These are phyloP conservation scores for Fraxinus sp. DNA, from an alignment of 305 asterid genomes.

Conservation along the genomic window DNA sequence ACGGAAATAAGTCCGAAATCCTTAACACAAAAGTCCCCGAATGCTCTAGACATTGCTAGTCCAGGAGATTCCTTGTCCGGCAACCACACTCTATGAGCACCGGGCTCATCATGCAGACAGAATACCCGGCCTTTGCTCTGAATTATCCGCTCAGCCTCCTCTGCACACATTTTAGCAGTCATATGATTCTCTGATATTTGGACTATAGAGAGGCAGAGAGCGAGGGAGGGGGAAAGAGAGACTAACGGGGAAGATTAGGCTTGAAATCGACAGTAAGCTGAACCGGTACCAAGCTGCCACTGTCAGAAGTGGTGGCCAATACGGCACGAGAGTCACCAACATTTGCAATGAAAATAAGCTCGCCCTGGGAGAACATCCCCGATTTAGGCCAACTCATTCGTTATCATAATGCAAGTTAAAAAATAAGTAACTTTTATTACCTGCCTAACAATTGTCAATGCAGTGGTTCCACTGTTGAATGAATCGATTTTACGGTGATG, in stretches of 20 bases:
- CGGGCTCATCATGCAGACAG: slow-evolving; percentile 80
- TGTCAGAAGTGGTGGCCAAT: slow-evolving; percentile 60
- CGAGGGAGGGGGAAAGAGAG: neutral
- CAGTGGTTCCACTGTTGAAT: slow-evolving; percentile 85
- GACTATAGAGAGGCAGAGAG: neutral
- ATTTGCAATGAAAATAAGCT: slow-evolving; percentile 59
- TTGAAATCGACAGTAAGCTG: slow-evolving; percentile 90
- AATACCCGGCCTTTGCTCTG: slow-evolving; percentile 70
- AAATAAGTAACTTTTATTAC: slow-evolving; percentile 30
- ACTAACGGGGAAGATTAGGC: slow-evolving; percentile 86
- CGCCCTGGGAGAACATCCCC: slow-evolving; percentile 52
- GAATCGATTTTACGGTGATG: slow-evolving; percentile 69
- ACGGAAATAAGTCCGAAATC: slow-evolving; percentile 77
- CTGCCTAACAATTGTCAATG: slow-evolving; percentile 83
- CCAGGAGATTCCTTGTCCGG: slow-evolving; percentile 86
- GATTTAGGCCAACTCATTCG: neutral
- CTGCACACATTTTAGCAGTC: slow-evolving; percentile 38
- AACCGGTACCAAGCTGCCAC: slow-evolving; percentile 61
- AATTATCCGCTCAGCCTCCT: slow-evolving; percentile 77
- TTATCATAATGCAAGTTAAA: neutral
- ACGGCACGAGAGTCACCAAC: slow-evolving; percentile 98
- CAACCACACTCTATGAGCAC: slow-evolving; percentile 83
- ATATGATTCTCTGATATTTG: neutral
- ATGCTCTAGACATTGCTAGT: slow-evolving; percentile 95
- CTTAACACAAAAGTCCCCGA: slow-evolving; percentile 84